These are phyloP conservation scores for Penicillium bialowiezense DNA, from an alignment of 495 filamentous ascomycete species.

Conservation along the genomic window DNA sequence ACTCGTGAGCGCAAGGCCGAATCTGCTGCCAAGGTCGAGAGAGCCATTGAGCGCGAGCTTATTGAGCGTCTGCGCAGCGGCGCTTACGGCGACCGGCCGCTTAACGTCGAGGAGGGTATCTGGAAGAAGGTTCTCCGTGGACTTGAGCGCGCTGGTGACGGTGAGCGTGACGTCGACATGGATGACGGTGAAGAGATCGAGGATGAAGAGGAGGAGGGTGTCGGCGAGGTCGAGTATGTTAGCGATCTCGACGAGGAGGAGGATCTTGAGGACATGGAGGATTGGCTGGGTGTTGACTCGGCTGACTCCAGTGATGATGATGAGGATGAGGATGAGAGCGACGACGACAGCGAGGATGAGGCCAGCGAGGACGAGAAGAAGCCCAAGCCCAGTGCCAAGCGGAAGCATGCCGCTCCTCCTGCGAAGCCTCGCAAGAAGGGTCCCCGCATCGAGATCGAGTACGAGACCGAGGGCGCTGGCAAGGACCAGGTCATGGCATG, in stretches of 20 bases:
- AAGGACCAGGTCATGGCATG: constrained; percentile 48
- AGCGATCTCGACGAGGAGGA: constrained; percentile 65
- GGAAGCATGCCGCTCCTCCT: constrained; percentile 61
- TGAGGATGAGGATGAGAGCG: constrained; percentile 50
- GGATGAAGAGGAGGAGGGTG: constrained; percentile 67
- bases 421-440: constrained; percentile 66
- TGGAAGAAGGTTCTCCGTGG: constrained; percentile 97
- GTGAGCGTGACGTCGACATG: constrained; percentile 79
- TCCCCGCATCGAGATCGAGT: constrained; percentile 66
- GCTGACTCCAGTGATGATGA: constrained; percentile 52
- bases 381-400: constrained; percentile 58
- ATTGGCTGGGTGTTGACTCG: constrained; percentile 66
- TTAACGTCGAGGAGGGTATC: constrained; percentile 90
- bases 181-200: constrained; percentile 82
- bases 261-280: constrained; percentile 69
- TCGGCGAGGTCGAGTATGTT: constrained; percentile 83
- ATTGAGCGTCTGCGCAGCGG: constrained; percentile 88
- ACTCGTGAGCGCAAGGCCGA: constrained; percentile 92
- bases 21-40: constrained; percentile 91
- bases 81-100: constrained; percentile 88
- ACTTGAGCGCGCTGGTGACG: constrained; percentile 82
- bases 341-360: constrained; percentile 37
- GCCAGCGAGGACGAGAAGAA: constrained; percentile 44
- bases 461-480: constrained; percentile 58
- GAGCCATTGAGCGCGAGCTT: constrained; percentile 92